phyloP scores from a whole-genome alignment of 257 asterid species.

The Salvia splendens region DNA sequence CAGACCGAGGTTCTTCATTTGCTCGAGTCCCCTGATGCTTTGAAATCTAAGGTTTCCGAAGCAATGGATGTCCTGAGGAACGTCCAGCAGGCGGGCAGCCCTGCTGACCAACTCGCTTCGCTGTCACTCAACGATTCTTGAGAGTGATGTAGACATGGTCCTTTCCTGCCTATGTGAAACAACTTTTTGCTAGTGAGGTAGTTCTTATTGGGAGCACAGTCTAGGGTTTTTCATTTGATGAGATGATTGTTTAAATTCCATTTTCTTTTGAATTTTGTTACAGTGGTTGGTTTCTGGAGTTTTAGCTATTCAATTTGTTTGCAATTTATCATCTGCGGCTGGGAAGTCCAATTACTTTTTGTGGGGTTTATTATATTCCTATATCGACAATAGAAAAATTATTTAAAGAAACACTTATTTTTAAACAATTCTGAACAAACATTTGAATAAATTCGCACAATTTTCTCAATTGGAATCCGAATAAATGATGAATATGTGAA shows the following conservation, averaged over 20 bases:
- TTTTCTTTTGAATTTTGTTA: not conserved
- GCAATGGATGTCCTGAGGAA: slow-evolving; percentile 72
- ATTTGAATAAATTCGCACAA: too few relatives aligned
- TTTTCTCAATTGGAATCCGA: too few relatives aligned
- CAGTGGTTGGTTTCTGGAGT: not conserved
- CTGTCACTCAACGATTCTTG: slow-evolving; percentile 66
- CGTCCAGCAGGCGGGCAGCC: slow-evolving; percentile 42
- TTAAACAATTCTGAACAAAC: too few relatives aligned
- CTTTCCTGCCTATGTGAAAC: slow-evolving; percentile 19
- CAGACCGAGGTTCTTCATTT: slow-evolving; percentile 75
- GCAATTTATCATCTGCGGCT: too few relatives aligned
- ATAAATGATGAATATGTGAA: too few relatives aligned
- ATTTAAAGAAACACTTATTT: too few relatives aligned
- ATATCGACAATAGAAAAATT: too few relatives aligned
- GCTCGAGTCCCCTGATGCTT: slow-evolving; percentile 74
- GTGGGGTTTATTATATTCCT: too few relatives aligned
- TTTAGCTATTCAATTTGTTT: too few relatives aligned
- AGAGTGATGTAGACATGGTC: slow-evolving; percentile 13
- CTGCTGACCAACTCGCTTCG: slow-evolving; percentile 62
- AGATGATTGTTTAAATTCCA: slow-evolving; percentile 10
- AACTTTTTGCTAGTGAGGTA: slow-evolving; percentile 37
- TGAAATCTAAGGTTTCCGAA: slow-evolving; percentile 65
- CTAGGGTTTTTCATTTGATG: slow-evolving; percentile 20
- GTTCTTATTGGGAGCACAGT: not conserved
- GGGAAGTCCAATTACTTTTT: too few relatives aligned